Evolutionary conservation across 2,329 filamentous ascomycete species (phyloP), one percentile per base, ranked within the genome.

Genomic region (Nigrograna mackinnonii): DNA sequence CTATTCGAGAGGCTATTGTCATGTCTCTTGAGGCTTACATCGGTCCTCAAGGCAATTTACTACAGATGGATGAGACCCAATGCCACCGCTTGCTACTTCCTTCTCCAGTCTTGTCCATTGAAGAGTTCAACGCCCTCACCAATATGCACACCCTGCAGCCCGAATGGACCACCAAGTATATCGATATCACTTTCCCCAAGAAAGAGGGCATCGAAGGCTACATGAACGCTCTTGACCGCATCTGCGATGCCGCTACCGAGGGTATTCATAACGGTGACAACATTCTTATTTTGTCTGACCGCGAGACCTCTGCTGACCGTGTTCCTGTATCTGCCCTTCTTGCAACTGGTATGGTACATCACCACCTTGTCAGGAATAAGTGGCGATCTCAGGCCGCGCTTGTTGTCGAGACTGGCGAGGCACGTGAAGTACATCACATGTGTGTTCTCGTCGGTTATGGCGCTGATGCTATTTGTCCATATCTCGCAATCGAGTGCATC

Each of bases 1-100:
- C 92, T 22, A 97, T 97, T 58, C 83, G 92, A 70, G 92, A 97
- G 78, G 92, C 91, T 20, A 94, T 96, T 61, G 92, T 97, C 70
- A 97, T 97, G 92, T 96, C 92, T 42, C 76, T 97, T 30, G 91
- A 96, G 67, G 95, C 92, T 61, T 97, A 96, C 66, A 89, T 97
- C 56, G 92, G 92, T 36, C 92, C 92, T 34, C 92, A 97, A 72
- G 92, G 92, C 45, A 97, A 97, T 67, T 75, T 97, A 44, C 78
- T 96, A 21, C 91, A 96, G 73, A 96, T 97, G 88, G 86, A 95
- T 60, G 74, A 89, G 44, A 86, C 86, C 20, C 92, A 97, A 70
- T 96, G 91, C 69, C 86, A 86, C 55, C 84, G 92, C 50, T 78
- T 97, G 18, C 80, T 92, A 39, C 79, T 97, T 4, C 89, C 90